Evolutionary conservation across 441 rosid genomes (phyloP).

Genomic region (Euphorbia celastroides): DNA sequence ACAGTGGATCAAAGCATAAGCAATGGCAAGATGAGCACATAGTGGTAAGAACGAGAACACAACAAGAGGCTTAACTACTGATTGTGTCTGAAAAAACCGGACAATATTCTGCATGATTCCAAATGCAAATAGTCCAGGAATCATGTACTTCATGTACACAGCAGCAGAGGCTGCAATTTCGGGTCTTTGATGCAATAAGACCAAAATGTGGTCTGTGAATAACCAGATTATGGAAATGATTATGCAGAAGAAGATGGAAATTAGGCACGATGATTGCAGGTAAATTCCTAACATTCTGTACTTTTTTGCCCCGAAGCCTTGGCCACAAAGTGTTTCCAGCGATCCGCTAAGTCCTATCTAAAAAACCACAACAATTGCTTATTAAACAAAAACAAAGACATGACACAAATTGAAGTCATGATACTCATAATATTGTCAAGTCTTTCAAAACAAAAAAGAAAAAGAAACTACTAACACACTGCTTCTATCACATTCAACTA

Average conservation of each 20-base stretch:
- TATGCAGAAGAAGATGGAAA: slow-evolving; percentile 40
- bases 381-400: too few relatives aligned
- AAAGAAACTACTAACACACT: too few relatives aligned
- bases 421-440: too few relatives aligned
- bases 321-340: slow-evolving; percentile 83
- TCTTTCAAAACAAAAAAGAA: too few relatives aligned
- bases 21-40: slow-evolving; percentile 37
- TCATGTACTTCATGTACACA: slow-evolving; percentile 48
- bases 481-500: too few relatives aligned
- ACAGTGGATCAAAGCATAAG: slow-evolving; percentile 36
- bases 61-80: slow-evolving; percentile 44
- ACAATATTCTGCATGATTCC: slow-evolving; percentile 59
- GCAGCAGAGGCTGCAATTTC: slow-evolving; percentile 42
- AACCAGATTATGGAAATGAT: slow-evolving; percentile 50
- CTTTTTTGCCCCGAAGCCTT: slow-evolving; percentile 63
- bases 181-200: slow-evolving; percentile 51
- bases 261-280: slow-evolving; percentile 69
- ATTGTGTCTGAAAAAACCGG: slow-evolving; percentile 72
- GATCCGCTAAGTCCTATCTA: slow-evolving; percentile 75
- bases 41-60: slow-evolving; percentile 40
- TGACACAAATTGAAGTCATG: too few relatives aligned
- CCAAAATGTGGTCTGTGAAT: slow-evolving; percentile 40
- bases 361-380: slow-evolving; percentile 2
- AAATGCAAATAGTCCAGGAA: slow-evolving; percentile 68
- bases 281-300: slow-evolving; percentile 58